Base-by-base conservation (phyloP, 768 basidiomycete genomes). In the Hemileccinum rubropunctum region DNA sequence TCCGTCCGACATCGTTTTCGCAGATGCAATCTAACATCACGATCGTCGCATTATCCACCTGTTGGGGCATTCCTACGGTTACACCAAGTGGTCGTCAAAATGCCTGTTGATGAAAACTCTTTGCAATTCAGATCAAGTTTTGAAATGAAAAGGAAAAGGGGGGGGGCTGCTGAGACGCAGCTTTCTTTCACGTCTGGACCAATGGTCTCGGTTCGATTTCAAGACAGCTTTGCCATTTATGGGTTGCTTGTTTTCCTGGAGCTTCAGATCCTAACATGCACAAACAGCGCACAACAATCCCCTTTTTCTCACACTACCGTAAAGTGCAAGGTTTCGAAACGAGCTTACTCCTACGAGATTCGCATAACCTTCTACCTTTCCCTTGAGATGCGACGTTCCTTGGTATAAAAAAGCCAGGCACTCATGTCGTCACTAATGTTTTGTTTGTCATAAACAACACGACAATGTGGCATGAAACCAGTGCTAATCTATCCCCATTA, bases 31-130 rank as follows among this genome's bases (percentile, higher is more conserved):
- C 63, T 35, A 84, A 45, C 61, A 65, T 71, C 41, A 71, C 74
- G 18, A 76, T 73, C 38, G 53, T 69, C n/a, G 78, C 81, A 47
- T 63, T 60, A 36, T 79, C 76, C 42, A 78, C 73, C 54, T 75
- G 74, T 42, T 73, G 76, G 38, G 77, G 72, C 80, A 81, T 81
- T 34, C 45, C 23, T 30, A 36, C 38, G 28, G 27, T 15, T 34
- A 23, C 12, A 43, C 17, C 34, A 49, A 48, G 8, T 23, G n/a
- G n/a, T n/a, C n/a, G n/a, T n/a, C 23, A 23, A 23, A 23, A 23
- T 23, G 6, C 23, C 23, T 23, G 23, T 23, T 6, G 23, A 23
- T 3, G 23, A 23, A 23, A 23, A 23, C 23, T n/a, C 23, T 23
- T 41, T 53, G 36, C 6, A 59, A 50, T 46, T 41, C 15, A 34